These are phyloP conservation scores for Caryopteris hybrid DNA, from an alignment of 305 asterid genomes.

Conservation along the genomic window DNA sequence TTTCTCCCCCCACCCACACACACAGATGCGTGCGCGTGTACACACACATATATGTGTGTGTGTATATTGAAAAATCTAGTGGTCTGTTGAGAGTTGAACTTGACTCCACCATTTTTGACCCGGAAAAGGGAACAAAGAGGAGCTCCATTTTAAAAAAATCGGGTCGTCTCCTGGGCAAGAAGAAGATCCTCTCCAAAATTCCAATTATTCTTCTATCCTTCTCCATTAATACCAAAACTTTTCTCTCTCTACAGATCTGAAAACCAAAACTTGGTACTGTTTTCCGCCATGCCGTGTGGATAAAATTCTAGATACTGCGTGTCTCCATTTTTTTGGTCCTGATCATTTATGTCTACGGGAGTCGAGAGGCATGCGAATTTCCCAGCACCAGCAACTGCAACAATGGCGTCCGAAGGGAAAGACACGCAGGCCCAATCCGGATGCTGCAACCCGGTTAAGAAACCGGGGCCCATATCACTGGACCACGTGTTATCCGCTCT, in stretches of 20 bases:
- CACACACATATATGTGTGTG: background rate
- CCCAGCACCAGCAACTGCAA: constrained; percentile 46
- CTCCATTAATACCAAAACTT: constrained; percentile 13
- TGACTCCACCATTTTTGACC: constrained; percentile 18
- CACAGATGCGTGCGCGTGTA: too few species aligned
- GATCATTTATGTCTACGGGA: constrained; percentile 47
- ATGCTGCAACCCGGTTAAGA: constrained; percentile 73
- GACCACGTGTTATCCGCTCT: constrained; percentile 89
- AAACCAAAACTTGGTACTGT: background rate
- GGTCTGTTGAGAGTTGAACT: constrained; percentile 6
- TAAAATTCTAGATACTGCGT: constrained; percentile 5
- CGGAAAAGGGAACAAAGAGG: constrained; percentile 6
- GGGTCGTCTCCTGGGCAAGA: constrained; percentile 18
- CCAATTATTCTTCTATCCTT: constrained; percentile 26
- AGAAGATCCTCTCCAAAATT: constrained; percentile 27
- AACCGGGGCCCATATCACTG: constrained; percentile 76
- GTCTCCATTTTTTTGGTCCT: background rate
- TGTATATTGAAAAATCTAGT: background rate
- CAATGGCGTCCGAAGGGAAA: constrained; percentile 34
- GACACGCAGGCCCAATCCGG: constrained; percentile 45
- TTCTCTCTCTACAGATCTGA: constrained; percentile 31
- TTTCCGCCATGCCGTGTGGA: constrained; percentile 23
- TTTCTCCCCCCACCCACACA: too few species aligned
- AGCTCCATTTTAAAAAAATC: constrained; percentile 19
- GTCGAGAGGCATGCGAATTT: constrained; percentile 56